Evolutionary conservation across 2,329 filamentous ascomycete genomes (phyloP).

Genomic region (Colletotrichum liaoningense): DNA sequence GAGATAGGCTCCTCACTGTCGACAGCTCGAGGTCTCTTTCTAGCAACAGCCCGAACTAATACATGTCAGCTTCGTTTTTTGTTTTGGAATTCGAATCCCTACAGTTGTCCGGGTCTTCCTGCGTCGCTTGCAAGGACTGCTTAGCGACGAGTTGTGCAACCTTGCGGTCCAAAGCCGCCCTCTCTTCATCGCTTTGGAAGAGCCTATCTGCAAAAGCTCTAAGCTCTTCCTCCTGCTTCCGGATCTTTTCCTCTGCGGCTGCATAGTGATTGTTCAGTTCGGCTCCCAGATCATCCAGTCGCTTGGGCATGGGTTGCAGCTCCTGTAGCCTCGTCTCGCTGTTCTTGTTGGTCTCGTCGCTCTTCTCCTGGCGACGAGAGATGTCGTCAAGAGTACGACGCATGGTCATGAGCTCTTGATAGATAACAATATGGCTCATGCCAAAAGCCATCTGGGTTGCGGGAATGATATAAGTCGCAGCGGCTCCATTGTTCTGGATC

Average conservation of each 20-base stretch:
- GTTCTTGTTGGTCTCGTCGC: background rate
- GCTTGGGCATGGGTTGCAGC: conserved; percentile 6
- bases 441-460: conserved; percentile 6
- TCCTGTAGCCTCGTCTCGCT: conserved; percentile 2
- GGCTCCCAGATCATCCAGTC: conserved; percentile 4
- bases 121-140: background rate
- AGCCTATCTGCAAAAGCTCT: background rate
- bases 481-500: background rate
- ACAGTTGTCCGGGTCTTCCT: background rate
- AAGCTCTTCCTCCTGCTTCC: background rate
- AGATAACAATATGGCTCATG: background rate
- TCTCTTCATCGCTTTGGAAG: background rate
- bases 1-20: background rate
- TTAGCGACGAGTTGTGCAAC: background rate
- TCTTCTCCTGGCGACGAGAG: background rate
- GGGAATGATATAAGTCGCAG: background rate
- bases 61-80: background rate
- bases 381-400: background rate
- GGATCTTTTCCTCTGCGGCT: background rate
- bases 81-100: background rate
- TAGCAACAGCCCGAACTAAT: background rate
- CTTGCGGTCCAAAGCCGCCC: background rate
- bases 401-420: conserved; percentile 2
- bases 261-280: conserved; percentile 3
- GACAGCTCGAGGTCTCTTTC: background rate